Conservation (phyloP, 345 rosid species). For the Erysimum cheiranthoides region DNA sequence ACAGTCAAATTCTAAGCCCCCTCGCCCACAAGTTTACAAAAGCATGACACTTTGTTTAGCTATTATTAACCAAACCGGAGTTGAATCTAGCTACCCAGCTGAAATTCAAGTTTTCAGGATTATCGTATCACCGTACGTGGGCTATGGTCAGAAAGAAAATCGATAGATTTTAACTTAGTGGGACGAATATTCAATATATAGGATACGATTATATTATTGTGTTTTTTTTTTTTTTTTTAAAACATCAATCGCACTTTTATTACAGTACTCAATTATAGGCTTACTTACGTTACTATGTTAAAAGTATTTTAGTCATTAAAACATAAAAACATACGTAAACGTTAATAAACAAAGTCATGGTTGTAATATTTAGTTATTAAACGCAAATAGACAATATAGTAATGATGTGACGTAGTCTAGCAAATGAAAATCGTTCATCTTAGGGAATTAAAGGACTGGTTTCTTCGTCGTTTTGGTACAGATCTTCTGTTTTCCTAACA, state of each 20-base stretch:
- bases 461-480: constrained; percentile 58
- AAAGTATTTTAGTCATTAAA: neutral
- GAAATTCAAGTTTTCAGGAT: constrained; percentile 1
- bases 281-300: neutral
- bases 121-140: neutral
- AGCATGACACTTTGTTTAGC: neutral
- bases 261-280: neutral
- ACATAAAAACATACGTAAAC: neutral
- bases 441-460: constrained; percentile 45
- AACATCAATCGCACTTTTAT: neutral
- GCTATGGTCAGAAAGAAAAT: neutral
- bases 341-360: neutral
- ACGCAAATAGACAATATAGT: constrained; percentile 3
- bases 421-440: neutral
- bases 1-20: neutral
- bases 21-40: neutral
- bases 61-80: neutral
- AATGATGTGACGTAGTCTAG: neutral
- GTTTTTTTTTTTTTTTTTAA: neutral
- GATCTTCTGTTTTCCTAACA: constrained; percentile 72
- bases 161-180: neutral
- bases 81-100: neutral
- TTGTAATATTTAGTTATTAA: neutral
- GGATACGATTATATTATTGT: neutral
- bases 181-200: neutral